Percentiles rank a stretch among this genome's conserved stretches.
phyloP scores from a whole-genome alignment of 2,329 filamentous ascomycete species.

The Fusarium xylarioides region DNA sequence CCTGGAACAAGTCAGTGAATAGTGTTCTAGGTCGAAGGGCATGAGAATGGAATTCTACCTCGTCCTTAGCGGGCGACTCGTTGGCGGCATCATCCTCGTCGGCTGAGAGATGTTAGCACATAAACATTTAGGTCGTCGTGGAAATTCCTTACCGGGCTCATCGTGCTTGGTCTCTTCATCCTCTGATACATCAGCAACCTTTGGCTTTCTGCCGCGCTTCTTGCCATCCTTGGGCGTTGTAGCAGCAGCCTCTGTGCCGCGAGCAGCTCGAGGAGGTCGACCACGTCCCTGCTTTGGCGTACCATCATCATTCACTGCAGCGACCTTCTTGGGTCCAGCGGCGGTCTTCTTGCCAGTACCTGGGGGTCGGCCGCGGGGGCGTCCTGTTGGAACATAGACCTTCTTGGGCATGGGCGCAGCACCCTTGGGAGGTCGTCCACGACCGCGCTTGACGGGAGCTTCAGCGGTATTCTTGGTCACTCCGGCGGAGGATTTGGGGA shows the following conservation, averaged over 20 bases:
- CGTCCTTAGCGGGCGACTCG: conserved; percentile 33
- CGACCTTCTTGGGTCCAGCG: conserved; percentile 14
- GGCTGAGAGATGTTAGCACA: conserved; percentile 15
- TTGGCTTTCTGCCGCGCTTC: conserved; percentile 43
- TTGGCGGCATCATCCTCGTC: conserved; percentile 23
- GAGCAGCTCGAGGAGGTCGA: conserved; percentile 45
- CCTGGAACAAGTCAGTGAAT: conserved; percentile 42
- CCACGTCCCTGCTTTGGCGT: conserved; percentile 31
- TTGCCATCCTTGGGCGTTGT: conserved; percentile 35
- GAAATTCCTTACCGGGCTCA: neutral
- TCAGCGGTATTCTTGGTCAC: conserved; percentile 53
- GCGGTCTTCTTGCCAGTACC: conserved; percentile 48
- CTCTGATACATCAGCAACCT: conserved; percentile 34
- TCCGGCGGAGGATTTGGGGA: conserved; percentile 48
- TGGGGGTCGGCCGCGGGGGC: conserved; percentile 59
- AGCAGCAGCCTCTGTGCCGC: conserved; percentile 14
- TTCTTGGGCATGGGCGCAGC: conserved; percentile 39
- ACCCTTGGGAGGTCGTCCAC: conserved; percentile 54
- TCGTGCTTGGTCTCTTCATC: conserved; percentile 7
- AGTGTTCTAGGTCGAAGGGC: conserved; percentile 33
- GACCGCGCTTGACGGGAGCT: conserved; percentile 46
- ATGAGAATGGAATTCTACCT: conserved; percentile 42
- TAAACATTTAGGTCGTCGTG: neutral
- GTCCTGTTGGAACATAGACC: conserved; percentile 52
- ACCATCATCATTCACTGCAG: conserved; percentile 5